phyloP scores from a whole-genome alignment of 1,284 basidiomycete species.

The Rhodotorula sp. region DNA sequence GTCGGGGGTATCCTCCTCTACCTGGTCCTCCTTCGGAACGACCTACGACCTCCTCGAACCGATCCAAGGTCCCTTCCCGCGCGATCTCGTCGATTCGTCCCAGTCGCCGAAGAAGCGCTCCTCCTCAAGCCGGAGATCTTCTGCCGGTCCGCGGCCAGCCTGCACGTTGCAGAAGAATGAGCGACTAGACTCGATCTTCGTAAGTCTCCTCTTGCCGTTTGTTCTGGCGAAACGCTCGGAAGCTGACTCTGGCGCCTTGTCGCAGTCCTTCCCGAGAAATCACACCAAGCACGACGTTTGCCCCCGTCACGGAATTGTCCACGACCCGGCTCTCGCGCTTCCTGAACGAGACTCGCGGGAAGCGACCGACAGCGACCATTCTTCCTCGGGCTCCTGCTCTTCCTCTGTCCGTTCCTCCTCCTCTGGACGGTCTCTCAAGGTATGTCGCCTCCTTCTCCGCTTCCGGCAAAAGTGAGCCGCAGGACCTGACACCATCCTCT shows the following conservation, averaged over 20 bases:
- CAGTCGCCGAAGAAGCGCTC: neutral
- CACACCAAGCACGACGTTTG: constrained; percentile 22
- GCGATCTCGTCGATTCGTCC: constrained; percentile 2
- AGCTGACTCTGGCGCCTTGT: neutral
- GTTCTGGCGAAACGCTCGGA: accelerated
- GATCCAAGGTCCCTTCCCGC: neutral
- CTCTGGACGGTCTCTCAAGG: no score
- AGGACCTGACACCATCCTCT: no score
- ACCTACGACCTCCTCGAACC: constrained; percentile 18
- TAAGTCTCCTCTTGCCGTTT: neutral
- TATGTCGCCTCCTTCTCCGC: no score
- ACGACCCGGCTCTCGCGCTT: constrained; percentile 25
- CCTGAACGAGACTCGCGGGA: constrained; percentile 24
- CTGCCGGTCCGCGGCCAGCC: neutral
- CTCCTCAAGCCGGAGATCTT: neutral
- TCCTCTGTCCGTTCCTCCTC: neutral
- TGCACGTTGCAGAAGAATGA: neutral
- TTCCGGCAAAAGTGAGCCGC: no score
- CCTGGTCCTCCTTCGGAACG: neutral
- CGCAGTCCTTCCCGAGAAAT: constrained; percentile 24
- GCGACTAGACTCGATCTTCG: neutral
- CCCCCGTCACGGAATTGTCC: constrained; percentile 32
- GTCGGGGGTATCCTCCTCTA: neutral
- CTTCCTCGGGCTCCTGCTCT: neutral
- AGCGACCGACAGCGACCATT: neutral